These are phyloP conservation scores for Pseudogymnoascus sp. DNA, from an alignment of 2,329 filamentous ascomycete genomes.

Conservation along the genomic window DNA sequence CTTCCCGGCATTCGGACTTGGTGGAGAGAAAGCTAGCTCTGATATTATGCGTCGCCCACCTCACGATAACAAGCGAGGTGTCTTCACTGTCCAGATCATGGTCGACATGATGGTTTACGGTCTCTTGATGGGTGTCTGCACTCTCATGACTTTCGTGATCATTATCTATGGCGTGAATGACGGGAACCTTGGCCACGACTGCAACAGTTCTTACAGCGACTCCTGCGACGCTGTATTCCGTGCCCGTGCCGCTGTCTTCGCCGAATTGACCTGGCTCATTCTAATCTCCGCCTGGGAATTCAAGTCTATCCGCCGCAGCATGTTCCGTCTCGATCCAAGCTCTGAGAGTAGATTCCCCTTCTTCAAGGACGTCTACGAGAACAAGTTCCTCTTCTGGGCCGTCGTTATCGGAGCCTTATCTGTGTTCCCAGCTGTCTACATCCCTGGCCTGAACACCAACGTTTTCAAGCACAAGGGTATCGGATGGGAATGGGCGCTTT, in stretches of 20 bases:
- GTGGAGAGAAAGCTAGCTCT: slow-evolving; percentile 45
- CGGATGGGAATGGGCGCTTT: slow-evolving; percentile 57
- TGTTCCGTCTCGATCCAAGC: slow-evolving; percentile 47
- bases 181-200: slow-evolving; percentile 44
- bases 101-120: slow-evolving; percentile 47
- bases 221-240: slow-evolving; percentile 46
- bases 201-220: slow-evolving; percentile 41
- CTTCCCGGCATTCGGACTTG: slow-evolving; percentile 52
- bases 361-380: slow-evolving; percentile 41
- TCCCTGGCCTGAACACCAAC: slow-evolving; percentile 53
- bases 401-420: slow-evolving; percentile 45
- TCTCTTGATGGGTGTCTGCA: slow-evolving; percentile 41
- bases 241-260: slow-evolving; percentile 48
- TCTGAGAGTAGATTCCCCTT: slow-evolving; percentile 30
- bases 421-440: slow-evolving; percentile 53
- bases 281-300: slow-evolving; percentile 53
- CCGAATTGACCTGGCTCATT: slow-evolving; percentile 47
- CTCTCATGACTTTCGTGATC: slow-evolving; percentile 42
- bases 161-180: slow-evolving; percentile 42
- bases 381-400: slow-evolving; percentile 53
- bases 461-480: slow-evolving; percentile 57
- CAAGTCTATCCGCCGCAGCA: slow-evolving; percentile 46
- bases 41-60: slow-evolving; percentile 48
- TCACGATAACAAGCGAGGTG: slow-evolving; percentile 39
- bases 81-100: slow-evolving; percentile 45